Evolutionary conservation across 225 moss, liverwort and hornwort genomes (phyloP).

Genomic region (Straminergon stramineum): DNA sequence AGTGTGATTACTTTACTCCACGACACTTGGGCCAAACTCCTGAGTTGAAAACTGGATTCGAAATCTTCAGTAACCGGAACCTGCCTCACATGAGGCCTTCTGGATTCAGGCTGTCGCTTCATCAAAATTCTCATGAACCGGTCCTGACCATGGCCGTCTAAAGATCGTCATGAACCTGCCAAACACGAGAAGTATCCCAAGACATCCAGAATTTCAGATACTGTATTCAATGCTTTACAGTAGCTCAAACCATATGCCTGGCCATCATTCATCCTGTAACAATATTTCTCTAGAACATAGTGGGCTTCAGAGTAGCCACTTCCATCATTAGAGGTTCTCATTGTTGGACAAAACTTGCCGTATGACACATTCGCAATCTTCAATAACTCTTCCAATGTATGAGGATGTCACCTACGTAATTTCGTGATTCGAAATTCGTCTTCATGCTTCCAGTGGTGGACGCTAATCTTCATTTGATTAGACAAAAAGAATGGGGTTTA

Average conservation of each 20-base stretch:
- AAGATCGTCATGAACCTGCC: background rate
- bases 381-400: background rate
- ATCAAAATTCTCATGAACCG: background rate
- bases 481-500: background rate
- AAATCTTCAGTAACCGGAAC: background rate
- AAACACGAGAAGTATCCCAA: background rate
- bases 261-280: background rate
- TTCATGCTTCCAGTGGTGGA: background rate
- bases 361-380: background rate
- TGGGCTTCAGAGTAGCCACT: background rate
- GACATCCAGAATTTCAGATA: background rate
- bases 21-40: background rate
- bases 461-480: background rate
- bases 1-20: background rate
- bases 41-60: background rate
- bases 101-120: too few species aligned
- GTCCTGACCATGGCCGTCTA: background rate
- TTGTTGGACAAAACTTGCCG: background rate
- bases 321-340: background rate
- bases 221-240: background rate
- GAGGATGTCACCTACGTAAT: background rate
- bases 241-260: background rate
- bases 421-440: background rate
- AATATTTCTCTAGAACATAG: background rate
- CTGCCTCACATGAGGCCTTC: background rate